phyloP scores from a whole-genome alignment of 768 basidiomycete species.

The Suillus brevipes region DNA sequence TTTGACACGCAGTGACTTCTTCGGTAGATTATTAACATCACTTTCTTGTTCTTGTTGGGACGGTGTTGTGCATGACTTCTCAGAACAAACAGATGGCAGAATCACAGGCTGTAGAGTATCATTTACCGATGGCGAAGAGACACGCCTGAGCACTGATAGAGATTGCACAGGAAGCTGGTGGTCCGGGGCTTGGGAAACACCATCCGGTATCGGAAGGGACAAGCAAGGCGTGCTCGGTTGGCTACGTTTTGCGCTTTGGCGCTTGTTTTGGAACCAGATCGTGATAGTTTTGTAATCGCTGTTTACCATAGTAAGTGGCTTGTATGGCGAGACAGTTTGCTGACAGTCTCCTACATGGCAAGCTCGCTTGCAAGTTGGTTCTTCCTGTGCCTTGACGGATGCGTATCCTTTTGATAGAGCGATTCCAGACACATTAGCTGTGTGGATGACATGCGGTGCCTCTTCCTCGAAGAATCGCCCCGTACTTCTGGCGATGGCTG shows the following conservation, averaged over 20 bases:
- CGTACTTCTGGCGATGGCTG: slow-evolving; percentile 1
- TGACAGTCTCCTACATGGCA: slow-evolving; percentile 25
- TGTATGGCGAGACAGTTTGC: neutral
- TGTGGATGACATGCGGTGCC: slow-evolving; percentile 38
- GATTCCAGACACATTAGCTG: slow-evolving; percentile 31
- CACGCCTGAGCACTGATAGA: slow-evolving; percentile 24
- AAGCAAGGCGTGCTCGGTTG: neutral
- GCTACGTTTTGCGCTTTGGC: slow-evolving; percentile 49
- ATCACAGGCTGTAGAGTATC: neutral
- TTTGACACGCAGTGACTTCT: slow-evolving; percentile 18
- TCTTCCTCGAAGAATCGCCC: slow-evolving; percentile 17
- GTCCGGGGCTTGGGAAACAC: neutral
- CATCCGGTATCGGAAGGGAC: neutral
- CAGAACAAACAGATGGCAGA: neutral
- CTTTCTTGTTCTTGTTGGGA: neutral
- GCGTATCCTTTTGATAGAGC: slow-evolving; percentile 28
- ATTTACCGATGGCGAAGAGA: slow-evolving; percentile 30
- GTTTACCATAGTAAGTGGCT: neutral
- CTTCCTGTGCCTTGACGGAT: slow-evolving; percentile 32
- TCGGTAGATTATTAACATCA: neutral
- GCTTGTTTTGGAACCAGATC: slow-evolving; percentile 86
- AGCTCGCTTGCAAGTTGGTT: slow-evolving; percentile 28
- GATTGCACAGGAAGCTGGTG: slow-evolving; percentile 10
- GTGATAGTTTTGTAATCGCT: slow-evolving; percentile 51
- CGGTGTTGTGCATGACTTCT: neutral